Percentiles rank a stretch among this genome's conserved stretches.
Evolutionary conservation across 768 basidiomycete species (phyloP).

Genomic region (Psilocybe sp.): DNA sequence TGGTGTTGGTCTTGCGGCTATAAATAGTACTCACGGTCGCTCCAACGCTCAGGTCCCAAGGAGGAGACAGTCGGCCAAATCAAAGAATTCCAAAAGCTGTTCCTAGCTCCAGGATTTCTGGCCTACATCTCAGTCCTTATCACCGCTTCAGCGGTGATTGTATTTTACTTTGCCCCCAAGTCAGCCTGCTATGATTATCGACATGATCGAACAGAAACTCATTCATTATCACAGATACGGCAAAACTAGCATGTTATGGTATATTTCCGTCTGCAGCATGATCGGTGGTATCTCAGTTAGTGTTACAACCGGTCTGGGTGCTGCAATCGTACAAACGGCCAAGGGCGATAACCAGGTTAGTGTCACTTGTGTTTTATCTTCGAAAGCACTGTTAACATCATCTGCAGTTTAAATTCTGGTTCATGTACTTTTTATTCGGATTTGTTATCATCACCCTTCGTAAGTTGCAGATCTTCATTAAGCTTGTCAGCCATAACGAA

Average conservation of each 20-base stretch:
- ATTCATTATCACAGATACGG: slow-evolving; percentile 56
- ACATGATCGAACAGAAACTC: neutral
- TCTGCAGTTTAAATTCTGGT: slow-evolving; percentile 84
- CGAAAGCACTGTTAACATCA: neutral
- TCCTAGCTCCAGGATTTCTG: slow-evolving; percentile 82
- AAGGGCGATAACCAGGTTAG: slow-evolving; percentile 76
- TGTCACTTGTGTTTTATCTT: slow-evolving; percentile 3
- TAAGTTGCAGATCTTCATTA: slow-evolving; percentile 34
- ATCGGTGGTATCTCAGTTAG: slow-evolving; percentile 95
- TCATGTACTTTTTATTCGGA: slow-evolving; percentile 81
- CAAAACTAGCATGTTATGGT: slow-evolving; percentile 92
- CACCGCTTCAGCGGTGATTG: slow-evolving; percentile 59
- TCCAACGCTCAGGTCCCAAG: slow-evolving; percentile 48
- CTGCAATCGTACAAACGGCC: slow-evolving; percentile 81
- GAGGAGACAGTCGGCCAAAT: slow-evolving; percentile 73
- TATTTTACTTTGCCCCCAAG: slow-evolving; percentile 81
- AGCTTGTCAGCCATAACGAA: neutral
- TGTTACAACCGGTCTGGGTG: slow-evolving; percentile 91
- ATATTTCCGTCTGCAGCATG: slow-evolving; percentile 92
- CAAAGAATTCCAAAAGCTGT: slow-evolving; percentile 69
- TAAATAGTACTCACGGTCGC: neutral
- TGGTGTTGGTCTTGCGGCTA: slow-evolving; percentile 21
- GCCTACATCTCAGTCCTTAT: slow-evolving; percentile 67
- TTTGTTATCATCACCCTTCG: slow-evolving; percentile 84
- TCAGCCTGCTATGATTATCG: slow-evolving; percentile 26